A percentile compares a stretch with the other conserved stretches of the same genome.
Evolutionary conservation across 192 early-diverging fungal genomes (phyloP).

Genomic region (Obelidium mucronatum): DNA sequence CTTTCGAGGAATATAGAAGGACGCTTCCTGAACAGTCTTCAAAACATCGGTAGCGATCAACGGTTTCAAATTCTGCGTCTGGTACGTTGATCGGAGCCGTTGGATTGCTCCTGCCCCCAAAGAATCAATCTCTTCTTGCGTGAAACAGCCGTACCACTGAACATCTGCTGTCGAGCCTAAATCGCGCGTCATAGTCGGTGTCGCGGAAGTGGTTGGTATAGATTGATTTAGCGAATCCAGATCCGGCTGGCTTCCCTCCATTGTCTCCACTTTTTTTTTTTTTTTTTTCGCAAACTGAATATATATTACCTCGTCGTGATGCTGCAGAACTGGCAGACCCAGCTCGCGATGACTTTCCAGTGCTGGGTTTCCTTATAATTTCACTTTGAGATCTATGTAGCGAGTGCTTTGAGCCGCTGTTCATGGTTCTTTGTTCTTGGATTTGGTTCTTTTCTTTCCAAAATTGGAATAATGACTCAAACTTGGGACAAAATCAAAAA

Average conservation of each 20-base stretch:
- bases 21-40: slow-evolving; percentile 35
- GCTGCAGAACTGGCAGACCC: background rate
- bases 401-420: background rate
- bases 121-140: slow-evolving; percentile 21
- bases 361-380: background rate
- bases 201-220: too few relatives aligned
- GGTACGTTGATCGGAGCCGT: slow-evolving; percentile 1
- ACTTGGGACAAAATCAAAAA: background rate
- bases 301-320: slow-evolving; percentile 11
- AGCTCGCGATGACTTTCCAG: background rate
- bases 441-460: background rate
- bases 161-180: slow-evolving; percentile 15
- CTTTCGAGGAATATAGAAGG: slow-evolving; percentile 30
- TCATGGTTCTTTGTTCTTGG: background rate
- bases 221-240: too few relatives aligned
- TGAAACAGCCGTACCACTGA: slow-evolving; percentile 20
- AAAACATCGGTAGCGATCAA: slow-evolving; percentile 39
- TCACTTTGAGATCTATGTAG: slow-evolving; percentile 13
- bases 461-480: background rate
- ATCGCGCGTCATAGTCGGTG: too few relatives aligned
- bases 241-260: too few relatives aligned
- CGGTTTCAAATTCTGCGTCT: slow-evolving; percentile 7
- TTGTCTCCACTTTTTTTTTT: too few relatives aligned
- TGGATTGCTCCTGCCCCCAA: slow-evolving; percentile 2
- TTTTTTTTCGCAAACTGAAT: too few relatives aligned